Evolutionary conservation across 768 basidiomycete genomes (phyloP), one percentile per base, ranked within the genome.

Genomic region (Tremella mesenterica): DNA sequence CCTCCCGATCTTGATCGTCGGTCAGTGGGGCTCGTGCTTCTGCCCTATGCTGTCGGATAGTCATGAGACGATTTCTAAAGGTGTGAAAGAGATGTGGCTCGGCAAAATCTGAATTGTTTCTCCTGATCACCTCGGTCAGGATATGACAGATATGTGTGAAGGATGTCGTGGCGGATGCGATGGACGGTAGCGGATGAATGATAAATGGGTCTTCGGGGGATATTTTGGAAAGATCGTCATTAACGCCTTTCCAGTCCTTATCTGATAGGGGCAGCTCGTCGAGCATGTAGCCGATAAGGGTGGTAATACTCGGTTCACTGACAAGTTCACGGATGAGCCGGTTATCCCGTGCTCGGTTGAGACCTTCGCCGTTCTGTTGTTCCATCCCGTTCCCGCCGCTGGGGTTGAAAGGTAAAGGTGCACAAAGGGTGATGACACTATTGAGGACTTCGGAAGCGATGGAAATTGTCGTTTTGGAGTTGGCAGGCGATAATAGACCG

Each of bases 21-120:
- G 30, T 36, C 6, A n/a, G 30, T n/a, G 23, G 26, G 14, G 9
- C 44, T 20, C 29, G 53, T 12, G 29, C 38, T 34, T 52, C 46
- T 18, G 56, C 46, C 29, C 29, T 39, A 34, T 48, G 48, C 52
- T 49, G 51, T 9, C 44, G 33, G 13, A 26, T 53, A 46, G 83
- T 82, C 58, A 96, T 91, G 30, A 96, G 79, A 43, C 89, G 81
- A 69, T 91, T 91, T 45, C 92, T 83, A 38, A 95, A 76, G 1
- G 88, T 90, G 67, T 95, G 92, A 75, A 95, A 96, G 12, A 96
- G 79, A 72, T 91, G 93, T 4, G 92, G 93, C 74, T 99, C 95
- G 67, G 95, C 92, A 69, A 91, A 96, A 72, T 99, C 93, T 33
- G 92, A 93, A 72, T 97, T 96, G 74, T 96, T 96, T 71, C 96